Evolutionary conservation across 2,329 filamentous ascomycete genomes (phyloP).

Genomic region (Pezicula radicicola): DNA sequence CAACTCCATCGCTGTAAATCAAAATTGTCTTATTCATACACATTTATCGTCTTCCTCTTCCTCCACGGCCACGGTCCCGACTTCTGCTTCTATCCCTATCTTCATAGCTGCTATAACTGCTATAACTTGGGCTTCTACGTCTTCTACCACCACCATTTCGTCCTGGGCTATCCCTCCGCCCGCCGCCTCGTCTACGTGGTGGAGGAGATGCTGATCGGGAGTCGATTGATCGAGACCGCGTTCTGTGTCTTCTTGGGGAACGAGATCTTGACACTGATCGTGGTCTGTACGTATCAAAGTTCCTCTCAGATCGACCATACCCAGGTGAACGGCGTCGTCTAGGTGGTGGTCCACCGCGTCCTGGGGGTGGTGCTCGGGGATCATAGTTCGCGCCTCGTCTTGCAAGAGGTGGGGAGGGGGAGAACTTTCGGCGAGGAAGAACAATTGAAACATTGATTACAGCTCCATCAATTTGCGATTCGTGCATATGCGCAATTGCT

Average conservation of each 20-base stretch:
- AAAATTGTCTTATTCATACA: conserved; percentile 5
- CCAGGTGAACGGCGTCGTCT: conserved; percentile 20
- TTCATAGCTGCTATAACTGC: conserved; percentile 56
- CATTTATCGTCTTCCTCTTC: conserved; percentile 22
- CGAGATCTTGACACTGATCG: conserved; percentile 36
- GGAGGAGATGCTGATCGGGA: conserved; percentile 34
- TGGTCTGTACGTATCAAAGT: conserved; percentile 31
- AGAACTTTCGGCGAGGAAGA: conserved; percentile 58
- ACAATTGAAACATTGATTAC: conserved; percentile 33
- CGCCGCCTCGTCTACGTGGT: conserved; percentile 24
- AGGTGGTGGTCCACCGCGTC: conserved; percentile 19
- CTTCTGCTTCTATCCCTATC: conserved; percentile 39
- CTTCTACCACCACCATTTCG: conserved; percentile 31
- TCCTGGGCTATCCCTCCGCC: conserved; percentile 21
- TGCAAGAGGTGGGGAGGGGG: conserved; percentile 71
- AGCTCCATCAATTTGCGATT: conserved; percentile 61
- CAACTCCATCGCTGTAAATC: conserved; percentile 23
- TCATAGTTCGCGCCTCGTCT: conserved; percentile 60
- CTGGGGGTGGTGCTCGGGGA: conserved; percentile 37
- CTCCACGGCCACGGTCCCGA: conserved; percentile 26
- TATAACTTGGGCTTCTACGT: conserved; percentile 59
- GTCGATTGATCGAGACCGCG: conserved; percentile 34
- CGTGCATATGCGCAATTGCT: conserved; percentile 96
- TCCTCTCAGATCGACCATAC: conserved; percentile 23
- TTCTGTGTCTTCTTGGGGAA: conserved; percentile 34